A percentile compares a stretch with the other conserved stretches of the same genome.
These are phyloP conservation scores for Fusarium transvaalense DNA, from an alignment of 2,329 filamentous ascomycete species.

Conservation along the genomic window DNA sequence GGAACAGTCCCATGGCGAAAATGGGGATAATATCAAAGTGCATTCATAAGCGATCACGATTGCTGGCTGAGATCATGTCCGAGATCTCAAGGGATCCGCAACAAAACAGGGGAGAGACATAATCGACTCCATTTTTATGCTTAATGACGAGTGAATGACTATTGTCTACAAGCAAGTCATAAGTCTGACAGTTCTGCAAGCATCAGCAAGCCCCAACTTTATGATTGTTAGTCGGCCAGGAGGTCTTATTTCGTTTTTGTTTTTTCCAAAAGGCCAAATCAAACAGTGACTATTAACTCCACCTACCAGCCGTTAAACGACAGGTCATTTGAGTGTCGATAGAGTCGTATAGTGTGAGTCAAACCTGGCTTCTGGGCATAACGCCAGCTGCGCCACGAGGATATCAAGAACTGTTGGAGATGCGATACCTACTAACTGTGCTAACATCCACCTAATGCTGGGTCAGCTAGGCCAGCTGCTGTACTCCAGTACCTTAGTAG, in stretches of 20 bases:
- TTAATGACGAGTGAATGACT: conserved; percentile 29
- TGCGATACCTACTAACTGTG: not conserved
- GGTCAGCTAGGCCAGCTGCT: not conserved
- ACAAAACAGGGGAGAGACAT: not conserved
- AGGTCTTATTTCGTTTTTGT: not conserved
- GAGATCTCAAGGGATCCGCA: not conserved
- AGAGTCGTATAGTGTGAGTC: not conserved
- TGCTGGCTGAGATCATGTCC: not conserved
- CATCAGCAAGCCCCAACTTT: not conserved
- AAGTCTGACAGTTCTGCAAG: not conserved
- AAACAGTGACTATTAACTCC: not conserved
- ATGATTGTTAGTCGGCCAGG: not conserved
- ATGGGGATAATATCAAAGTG: conserved; percentile 1
- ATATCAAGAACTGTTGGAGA: not conserved
- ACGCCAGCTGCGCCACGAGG: not conserved
- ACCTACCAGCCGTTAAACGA: not conserved
- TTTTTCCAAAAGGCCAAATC: not conserved
- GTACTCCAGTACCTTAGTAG: too few relatives aligned
- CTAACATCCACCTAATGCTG: not conserved
- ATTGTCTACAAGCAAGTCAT: not conserved
- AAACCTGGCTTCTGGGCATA: not conserved
- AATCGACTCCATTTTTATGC: conserved; percentile 4
- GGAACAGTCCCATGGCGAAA: not conserved
- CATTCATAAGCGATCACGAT: not conserved
- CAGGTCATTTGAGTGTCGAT: not conserved